Percentiles rank a stretch among this genome's conserved stretches.
phyloP scores from a whole-genome alignment of 331 rosid genomes.

The Phaseolus coccineus region DNA sequence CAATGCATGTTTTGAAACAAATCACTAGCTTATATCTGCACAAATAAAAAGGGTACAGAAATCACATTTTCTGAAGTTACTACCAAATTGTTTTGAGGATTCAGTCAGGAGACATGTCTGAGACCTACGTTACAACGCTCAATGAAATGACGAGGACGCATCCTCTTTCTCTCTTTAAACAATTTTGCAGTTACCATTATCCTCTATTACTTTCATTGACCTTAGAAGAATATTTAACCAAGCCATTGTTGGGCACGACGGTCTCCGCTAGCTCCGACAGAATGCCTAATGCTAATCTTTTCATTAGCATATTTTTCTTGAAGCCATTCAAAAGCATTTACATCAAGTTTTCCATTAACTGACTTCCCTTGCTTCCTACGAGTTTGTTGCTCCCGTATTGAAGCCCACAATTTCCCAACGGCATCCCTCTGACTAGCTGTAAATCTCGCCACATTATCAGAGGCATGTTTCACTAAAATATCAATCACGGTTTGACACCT shows the following conservation, averaged over 20 bases:
- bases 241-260: slow-evolving; percentile 95
- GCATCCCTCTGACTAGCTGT: slow-evolving; percentile 85
- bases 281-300: slow-evolving; percentile 89
- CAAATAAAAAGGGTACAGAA: background rate
- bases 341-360: slow-evolving; percentile 86
- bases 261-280: slow-evolving; percentile 90
- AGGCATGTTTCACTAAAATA: slow-evolving; percentile 62
- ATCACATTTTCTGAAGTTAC: slow-evolving; percentile 29
- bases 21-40: background rate
- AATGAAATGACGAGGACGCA: background rate
- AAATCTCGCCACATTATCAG: slow-evolving; percentile 73
- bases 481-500: slow-evolving; percentile 67
- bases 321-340: slow-evolving; percentile 89
- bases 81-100: slow-evolving; percentile 16
- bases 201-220: background rate
- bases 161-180: background rate
- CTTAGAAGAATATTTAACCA: slow-evolving; percentile 58
- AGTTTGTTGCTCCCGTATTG: slow-evolving; percentile 79
- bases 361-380: slow-evolving; percentile 89
- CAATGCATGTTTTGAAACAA: background rate
- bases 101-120: slow-evolving; percentile 11
- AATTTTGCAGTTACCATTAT: slow-evolving; percentile 12
- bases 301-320: slow-evolving; percentile 82
- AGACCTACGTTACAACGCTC: slow-evolving; percentile 43
- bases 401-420: slow-evolving; percentile 83